Conservation (phyloP, 495 filamentous ascomycete species). For the Trichoderma erinaceum region DNA sequence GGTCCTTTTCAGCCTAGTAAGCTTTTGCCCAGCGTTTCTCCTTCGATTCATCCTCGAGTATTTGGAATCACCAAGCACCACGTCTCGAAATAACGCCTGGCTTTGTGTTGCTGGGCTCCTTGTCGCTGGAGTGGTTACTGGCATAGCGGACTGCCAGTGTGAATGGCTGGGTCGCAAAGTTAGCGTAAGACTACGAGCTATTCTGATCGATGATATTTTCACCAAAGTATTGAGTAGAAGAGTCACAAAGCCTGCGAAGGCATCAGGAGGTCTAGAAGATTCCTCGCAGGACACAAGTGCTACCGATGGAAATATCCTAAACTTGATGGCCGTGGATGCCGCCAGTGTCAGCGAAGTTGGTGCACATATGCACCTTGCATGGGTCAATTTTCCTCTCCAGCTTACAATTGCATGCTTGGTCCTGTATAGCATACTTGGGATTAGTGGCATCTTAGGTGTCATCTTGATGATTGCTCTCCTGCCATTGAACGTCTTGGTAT, state of each 20-base stretch:
- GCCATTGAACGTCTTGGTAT: neutral
- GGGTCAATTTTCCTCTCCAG: neutral
- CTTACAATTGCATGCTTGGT: neutral
- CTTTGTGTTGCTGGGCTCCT: neutral
- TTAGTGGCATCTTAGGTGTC: neutral
- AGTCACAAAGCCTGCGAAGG: neutral
- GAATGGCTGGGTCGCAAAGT: neutral
- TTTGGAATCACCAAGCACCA: neutral
- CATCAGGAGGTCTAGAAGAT: neutral
- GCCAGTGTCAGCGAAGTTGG: neutral
- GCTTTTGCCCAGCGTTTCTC: neutral
- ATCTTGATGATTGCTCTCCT: neutral
- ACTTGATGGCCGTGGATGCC: neutral
- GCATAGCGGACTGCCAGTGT: neutral
- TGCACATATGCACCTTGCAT: neutral
- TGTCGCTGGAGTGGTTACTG: neutral
- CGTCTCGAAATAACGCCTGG: neutral
- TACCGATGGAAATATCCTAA: neutral
- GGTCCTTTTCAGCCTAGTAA: neutral
- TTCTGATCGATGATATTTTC: neutral
- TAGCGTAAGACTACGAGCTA: neutral
- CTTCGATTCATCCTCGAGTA: neutral
- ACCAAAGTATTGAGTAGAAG: neutral
- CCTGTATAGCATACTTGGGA: neutral
- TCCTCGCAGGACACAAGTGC: neutral